Percentiles rank a stretch among this genome's conserved stretches.
phyloP scores from a whole-genome alignment of 2,329 filamentous ascomycete genomes.

The Catunica adiposa region DNA sequence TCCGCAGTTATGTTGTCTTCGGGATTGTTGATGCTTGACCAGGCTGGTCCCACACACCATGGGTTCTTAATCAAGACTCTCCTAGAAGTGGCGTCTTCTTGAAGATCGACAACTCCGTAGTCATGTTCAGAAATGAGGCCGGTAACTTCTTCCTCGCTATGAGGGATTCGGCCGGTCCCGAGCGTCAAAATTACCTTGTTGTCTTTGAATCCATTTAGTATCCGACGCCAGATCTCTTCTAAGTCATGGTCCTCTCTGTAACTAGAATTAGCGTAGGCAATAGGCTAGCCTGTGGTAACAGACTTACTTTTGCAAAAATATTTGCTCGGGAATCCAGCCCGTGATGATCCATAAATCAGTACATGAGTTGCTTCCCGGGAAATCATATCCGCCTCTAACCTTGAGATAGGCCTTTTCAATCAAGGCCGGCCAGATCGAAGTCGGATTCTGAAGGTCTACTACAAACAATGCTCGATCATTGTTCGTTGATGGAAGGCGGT shows the following conservation, averaged over 20 bases:
- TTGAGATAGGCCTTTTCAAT: conserved; percentile 95
- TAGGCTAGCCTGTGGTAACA: background rate
- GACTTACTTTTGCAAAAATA: conserved; percentile 62
- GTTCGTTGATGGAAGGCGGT: conserved; percentile 64
- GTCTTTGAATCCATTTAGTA: conserved; percentile 56
- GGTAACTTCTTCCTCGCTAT: conserved; percentile 59
- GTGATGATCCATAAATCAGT: conserved; percentile 87
- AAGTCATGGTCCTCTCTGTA: conserved; percentile 59
- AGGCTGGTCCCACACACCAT: conserved; percentile 55
- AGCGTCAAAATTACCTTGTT: conserved; percentile 71
- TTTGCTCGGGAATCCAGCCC: conserved; percentile 92
- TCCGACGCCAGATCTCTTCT: conserved; percentile 59
- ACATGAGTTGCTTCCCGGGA: conserved; percentile 90
- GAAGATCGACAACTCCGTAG: conserved; percentile 76
- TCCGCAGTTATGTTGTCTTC: conserved; percentile 14
- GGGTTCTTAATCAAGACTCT: conserved; percentile 84
- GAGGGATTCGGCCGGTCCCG: conserved; percentile 69
- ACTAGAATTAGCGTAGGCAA: background rate
- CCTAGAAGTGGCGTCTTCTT: conserved; percentile 40
- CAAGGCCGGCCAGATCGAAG: conserved; percentile 78
- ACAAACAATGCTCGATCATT: conserved; percentile 68
- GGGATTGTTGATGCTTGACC: conserved; percentile 4
- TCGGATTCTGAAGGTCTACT: conserved; percentile 65
- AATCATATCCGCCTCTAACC: conserved; percentile 88
- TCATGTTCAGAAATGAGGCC: conserved; percentile 84